phyloP scores from a whole-genome alignment of 1,284 basidiomycete genomes.

The Apiotrichum mycotoxinovorans region DNA sequence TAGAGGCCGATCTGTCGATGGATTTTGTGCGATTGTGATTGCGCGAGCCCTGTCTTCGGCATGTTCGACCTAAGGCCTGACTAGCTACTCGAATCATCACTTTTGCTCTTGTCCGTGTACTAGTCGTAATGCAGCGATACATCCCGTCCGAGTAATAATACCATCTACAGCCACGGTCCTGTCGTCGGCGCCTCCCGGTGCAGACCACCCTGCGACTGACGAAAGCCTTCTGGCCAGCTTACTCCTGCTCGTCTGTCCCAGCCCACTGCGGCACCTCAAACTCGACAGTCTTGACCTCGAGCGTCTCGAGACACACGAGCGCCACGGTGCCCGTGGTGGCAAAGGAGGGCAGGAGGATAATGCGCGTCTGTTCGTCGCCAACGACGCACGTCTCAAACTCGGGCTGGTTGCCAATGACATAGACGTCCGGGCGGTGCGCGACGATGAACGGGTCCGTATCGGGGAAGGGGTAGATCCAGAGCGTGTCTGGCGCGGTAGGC shows the following conservation, averaged over 20 bases:
- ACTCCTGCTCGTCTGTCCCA: slow-evolving; percentile 19
- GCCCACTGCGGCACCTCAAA: slow-evolving; percentile 48
- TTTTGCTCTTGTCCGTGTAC: no score
- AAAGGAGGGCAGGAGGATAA: slow-evolving; percentile 83
- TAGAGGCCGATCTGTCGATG: background rate
- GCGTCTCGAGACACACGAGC: slow-evolving; percentile 59
- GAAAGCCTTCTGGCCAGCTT: background rate
- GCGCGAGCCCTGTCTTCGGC: no score
- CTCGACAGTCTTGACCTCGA: slow-evolving; percentile 54
- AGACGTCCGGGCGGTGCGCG: slow-evolving; percentile 76
- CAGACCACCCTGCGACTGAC: background rate
- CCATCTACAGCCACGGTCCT: background rate
- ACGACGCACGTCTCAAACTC: slow-evolving; percentile 71
- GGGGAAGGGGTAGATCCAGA: slow-evolving; percentile 94
- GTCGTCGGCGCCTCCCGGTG: no score
- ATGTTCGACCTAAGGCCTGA: no score
- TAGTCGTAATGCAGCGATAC: background rate
- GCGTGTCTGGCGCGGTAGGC: slow-evolving; percentile 94
- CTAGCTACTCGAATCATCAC: no score
- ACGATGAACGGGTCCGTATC: slow-evolving; percentile 87
- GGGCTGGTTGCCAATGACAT: slow-evolving; percentile 89
- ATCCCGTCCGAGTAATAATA: background rate
- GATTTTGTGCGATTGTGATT: background rate
- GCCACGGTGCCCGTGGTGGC: slow-evolving; percentile 62
- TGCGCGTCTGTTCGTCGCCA: slow-evolving; percentile 55